Evolutionary conservation across 768 basidiomycete species (phyloP), one percentile per base, ranked within the genome.

Genomic region (Mycena albidolilacea): DNA sequence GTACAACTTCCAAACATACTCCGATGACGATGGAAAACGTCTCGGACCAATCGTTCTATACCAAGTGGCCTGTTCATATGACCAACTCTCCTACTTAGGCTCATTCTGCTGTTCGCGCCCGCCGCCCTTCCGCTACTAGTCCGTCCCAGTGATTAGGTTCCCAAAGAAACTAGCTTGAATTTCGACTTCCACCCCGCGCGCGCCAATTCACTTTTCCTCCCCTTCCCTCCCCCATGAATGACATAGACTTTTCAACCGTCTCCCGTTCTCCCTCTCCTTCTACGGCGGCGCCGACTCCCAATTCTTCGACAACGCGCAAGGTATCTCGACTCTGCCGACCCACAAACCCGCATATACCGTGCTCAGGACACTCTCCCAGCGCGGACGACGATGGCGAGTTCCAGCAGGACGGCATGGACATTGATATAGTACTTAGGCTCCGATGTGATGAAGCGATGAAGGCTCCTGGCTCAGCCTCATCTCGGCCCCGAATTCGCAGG

Each of bases 381-480:
- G 46, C 15, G 7, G 75, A 75, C 38, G 61, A 75, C 44, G 70
- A 74, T 39, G 71, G 43, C 11, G 71, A 57, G 1, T 39, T 52
- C 23, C 37, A 73, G 15, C 64, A 64, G 46, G 63, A 76, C 55
- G 30, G 50, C 10, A 74, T 74, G 69, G 75, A 77, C 37, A 54
- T 71, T 21, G 74, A 73, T 23, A 39, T 54, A 3, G 10, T 30
- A 30, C 30, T 30, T 30, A 5, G 15, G 35, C 23, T 35, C 60
- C 19, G 35, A n/a, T 39, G 69, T 71, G 15, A 14, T 62, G 62
- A 68, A 71, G 37, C 39, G 74, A 69, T 66, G 71, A 77, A 17
- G 75, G 75, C 38, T 72, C 74, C 21, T 79, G 79, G 79, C 74
- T 78, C 64, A 78, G 78, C 14, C 69, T 78, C 35, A 78, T 79